phyloP scores from a whole-genome alignment of 164 flowering plant species.

The Akebia trifoliata region DNA sequence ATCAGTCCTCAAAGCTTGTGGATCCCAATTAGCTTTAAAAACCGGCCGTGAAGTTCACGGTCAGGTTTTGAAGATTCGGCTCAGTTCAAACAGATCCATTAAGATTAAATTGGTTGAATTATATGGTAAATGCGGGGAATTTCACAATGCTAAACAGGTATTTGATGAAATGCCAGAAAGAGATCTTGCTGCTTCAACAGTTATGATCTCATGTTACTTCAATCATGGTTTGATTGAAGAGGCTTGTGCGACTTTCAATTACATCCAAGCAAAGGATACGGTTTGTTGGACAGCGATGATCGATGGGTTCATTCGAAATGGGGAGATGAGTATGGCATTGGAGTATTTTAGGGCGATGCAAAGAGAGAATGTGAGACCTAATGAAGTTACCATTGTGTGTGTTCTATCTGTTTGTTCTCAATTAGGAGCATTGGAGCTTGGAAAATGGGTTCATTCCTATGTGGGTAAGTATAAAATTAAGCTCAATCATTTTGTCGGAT shows the following conservation, averaged over 20 bases:
- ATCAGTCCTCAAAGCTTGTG: conserved; percentile 30
- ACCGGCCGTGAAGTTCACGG: conserved; percentile 29
- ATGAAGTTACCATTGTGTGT: conserved; percentile 34
- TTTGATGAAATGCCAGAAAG: conserved; percentile 29
- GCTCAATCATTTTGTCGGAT: conserved; percentile 29
- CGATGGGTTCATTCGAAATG: conserved; percentile 34
- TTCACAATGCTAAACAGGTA: conserved; percentile 17
- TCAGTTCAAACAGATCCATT: conserved; percentile 15
- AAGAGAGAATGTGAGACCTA: conserved; percentile 28
- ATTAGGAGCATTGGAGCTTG: conserved; percentile 39
- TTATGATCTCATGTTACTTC: conserved; percentile 24
- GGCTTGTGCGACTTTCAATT: conserved; percentile 19
- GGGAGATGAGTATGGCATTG: conserved; percentile 29
- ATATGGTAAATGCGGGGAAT: conserved; percentile 35
- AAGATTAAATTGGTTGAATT: conserved; percentile 27
- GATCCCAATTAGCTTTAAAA: conserved; percentile 14
- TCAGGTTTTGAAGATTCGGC: conserved; percentile 30
- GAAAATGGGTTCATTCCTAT: conserved; percentile 39
- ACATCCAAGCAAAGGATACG: conserved; percentile 20
- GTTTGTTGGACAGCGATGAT: conserved; percentile 52
- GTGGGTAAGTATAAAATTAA: conserved; percentile 20
- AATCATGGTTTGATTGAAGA: conserved; percentile 23
- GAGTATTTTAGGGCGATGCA: conserved; percentile 37
- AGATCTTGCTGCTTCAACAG: conserved; percentile 29
- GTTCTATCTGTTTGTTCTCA: conserved; percentile 44